Evolutionary conservation across 441 rosid genomes (phyloP).

Genomic region (Cnidoscolus chayamansa): DNA sequence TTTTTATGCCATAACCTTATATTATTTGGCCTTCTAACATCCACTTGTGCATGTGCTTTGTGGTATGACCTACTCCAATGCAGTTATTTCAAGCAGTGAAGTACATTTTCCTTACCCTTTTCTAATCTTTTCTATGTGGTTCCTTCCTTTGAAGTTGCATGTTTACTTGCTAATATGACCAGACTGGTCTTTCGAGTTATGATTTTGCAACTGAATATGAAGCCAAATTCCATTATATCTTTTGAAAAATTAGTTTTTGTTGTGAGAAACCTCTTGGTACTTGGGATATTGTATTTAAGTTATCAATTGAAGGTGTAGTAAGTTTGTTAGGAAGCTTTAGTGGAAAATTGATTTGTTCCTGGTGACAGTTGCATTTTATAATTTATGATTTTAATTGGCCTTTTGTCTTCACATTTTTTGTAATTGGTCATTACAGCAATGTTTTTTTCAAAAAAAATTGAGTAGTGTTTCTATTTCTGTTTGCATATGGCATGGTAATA

Average conservation of each 20-base stretch:
- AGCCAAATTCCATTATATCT: neutral
- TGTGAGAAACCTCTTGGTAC: neutral
- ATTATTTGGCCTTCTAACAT: neutral
- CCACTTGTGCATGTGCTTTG: neutral
- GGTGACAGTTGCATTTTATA: neutral
- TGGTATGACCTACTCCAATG: neutral
- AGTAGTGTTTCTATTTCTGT: neutral
- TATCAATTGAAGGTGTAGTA: neutral
- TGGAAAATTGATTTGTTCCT: neutral
- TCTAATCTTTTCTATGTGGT: neutral
- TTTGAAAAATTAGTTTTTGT: neutral
- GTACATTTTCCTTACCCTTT: too few relatives aligned
- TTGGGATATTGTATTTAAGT: neutral
- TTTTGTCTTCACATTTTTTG: neutral
- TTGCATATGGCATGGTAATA: neutral
- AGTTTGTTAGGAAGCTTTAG: neutral
- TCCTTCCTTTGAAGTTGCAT: neutral
- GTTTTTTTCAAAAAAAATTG: too few relatives aligned
- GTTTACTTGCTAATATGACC: neutral
- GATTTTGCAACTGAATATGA: neutral
- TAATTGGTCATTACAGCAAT: neutral
- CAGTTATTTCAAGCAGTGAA: neutral
- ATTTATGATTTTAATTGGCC: neutral
- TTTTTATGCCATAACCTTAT: conserved; percentile 9
- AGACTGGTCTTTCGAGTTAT: neutral